phyloP scores from a whole-genome alignment of 495 filamentous ascomycete species.

The Schizothecium vesticola region DNA sequence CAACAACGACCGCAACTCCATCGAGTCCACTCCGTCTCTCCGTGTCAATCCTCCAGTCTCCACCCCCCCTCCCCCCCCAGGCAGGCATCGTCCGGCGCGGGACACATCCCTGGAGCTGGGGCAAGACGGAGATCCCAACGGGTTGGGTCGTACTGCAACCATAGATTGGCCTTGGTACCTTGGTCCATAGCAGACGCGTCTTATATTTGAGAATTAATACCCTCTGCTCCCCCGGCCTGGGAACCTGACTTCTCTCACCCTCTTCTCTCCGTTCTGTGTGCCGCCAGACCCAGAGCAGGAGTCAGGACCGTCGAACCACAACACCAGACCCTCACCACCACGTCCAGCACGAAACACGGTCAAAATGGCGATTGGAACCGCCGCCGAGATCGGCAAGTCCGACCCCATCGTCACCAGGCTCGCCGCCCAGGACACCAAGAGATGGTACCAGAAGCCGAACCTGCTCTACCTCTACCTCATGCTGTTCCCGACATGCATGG shows the following conservation, averaged over 20 bases:
- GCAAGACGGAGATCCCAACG: slow-evolving; percentile 6
- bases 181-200: not conserved
- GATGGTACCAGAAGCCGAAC: slow-evolving; percentile 59
- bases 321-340: not conserved
- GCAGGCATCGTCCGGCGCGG: not conserved
- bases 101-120: slow-evolving; percentile 9
- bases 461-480: slow-evolving; percentile 54
- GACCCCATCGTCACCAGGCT: slow-evolving; percentile 46
- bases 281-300: not conserved
- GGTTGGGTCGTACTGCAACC: slow-evolving; percentile 10
- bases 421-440: slow-evolving; percentile 44
- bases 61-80: not conserved
- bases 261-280: not conserved
- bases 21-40: not conserved
- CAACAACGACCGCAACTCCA: not conserved
- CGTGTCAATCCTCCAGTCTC: not conserved
- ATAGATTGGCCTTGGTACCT: not conserved
- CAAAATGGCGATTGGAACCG: slow-evolving; percentile 16
- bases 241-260: not conserved
- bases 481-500: slow-evolving; percentile 61
- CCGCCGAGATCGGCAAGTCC: slow-evolving; percentile 25
- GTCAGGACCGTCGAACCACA: not conserved
- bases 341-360: not conserved
- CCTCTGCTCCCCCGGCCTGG: not conserved
- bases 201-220: not conserved